Evolutionary conservation across 805 yeast species (phyloP).

Genomic region (Candida hispaniensis): DNA sequence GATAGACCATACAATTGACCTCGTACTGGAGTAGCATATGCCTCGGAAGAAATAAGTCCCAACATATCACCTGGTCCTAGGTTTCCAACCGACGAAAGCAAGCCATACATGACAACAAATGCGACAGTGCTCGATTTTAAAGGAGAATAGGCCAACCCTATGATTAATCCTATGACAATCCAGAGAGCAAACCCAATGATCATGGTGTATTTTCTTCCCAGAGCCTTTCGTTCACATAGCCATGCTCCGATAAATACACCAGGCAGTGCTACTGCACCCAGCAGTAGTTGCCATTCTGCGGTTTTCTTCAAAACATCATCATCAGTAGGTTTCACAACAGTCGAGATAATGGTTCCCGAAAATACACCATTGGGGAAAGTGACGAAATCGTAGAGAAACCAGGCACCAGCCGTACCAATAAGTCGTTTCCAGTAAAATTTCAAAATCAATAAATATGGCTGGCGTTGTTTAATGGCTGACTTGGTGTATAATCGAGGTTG

Average conservation of each 20-base stretch:
- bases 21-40: constrained; percentile 65
- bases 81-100: constrained; percentile 60
- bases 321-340: constrained; percentile 34
- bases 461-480: constrained; percentile 48
- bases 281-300: constrained; percentile 64
- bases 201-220: constrained; percentile 64
- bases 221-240: constrained; percentile 39
- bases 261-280: constrained; percentile 57
- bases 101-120: constrained; percentile 64
- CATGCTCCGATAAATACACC: constrained; percentile 64
- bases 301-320: constrained; percentile 39
- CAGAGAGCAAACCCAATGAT: constrained; percentile 64
- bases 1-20: constrained; percentile 66
- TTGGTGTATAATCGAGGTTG: constrained; percentile 54
- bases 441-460: constrained; percentile 48
- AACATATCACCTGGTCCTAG: constrained; percentile 71
- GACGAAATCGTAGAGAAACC: constrained; percentile 76
- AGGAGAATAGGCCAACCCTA: constrained; percentile 34
- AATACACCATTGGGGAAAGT: constrained; percentile 72
- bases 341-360: constrained; percentile 48
- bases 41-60: constrained; percentile 58
- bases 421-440: constrained; percentile 60
- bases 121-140: constrained; percentile 8
- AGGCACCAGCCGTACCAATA: constrained; percentile 60
- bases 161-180: constrained; percentile 41